phyloP scores from a whole-genome alignment of 2,329 filamentous ascomycete genomes.

The Stagonosporopsis tanaceti region DNA sequence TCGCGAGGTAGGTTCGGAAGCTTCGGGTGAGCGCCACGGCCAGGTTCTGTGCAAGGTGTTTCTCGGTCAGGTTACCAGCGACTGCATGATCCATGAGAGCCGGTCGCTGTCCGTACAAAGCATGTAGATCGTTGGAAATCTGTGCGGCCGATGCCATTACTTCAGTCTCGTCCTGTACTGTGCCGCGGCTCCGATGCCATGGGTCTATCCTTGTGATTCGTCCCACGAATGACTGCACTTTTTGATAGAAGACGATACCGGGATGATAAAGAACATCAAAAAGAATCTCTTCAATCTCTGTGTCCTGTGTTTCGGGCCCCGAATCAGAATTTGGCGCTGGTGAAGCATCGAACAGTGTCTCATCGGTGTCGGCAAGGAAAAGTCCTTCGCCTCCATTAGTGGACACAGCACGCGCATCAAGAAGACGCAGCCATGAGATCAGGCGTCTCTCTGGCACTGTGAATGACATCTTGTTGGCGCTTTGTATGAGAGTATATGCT shows the following conservation, averaged over 20 bases:
- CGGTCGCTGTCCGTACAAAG: slow-evolving; percentile 60
- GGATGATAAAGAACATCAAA: slow-evolving; percentile 65
- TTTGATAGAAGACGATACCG: slow-evolving; percentile 65
- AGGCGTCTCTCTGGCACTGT: slow-evolving; percentile 56
- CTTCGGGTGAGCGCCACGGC: slow-evolving; percentile 61
- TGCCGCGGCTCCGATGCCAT: slow-evolving; percentile 64
- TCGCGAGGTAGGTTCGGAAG: slow-evolving; percentile 65
- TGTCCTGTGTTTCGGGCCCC: slow-evolving; percentile 38
- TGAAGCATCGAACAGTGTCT: slow-evolving; percentile 57
- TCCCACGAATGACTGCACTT: slow-evolving; percentile 66
- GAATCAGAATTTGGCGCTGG: slow-evolving; percentile 47
- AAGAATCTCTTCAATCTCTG: slow-evolving; percentile 58
- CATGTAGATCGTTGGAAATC: slow-evolving; percentile 61
- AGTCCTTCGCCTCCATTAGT: slow-evolving; percentile 63
- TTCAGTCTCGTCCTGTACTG: slow-evolving; percentile 66
- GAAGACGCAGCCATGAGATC: slow-evolving; percentile 63
- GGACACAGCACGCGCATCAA: slow-evolving; percentile 64
- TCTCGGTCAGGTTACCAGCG: slow-evolving; percentile 59
- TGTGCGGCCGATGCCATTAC: slow-evolving; percentile 63
- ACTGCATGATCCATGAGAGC: slow-evolving; percentile 65
- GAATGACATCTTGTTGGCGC: slow-evolving; percentile 30
- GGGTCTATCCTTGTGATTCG: slow-evolving; percentile 65
- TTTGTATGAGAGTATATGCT: slow-evolving; percentile 59
- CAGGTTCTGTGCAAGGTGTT: slow-evolving; percentile 59
- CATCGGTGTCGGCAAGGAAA: slow-evolving; percentile 60